Conservation (phyloP, 345 rosid genomes). For the Salix viminalis region DNA sequence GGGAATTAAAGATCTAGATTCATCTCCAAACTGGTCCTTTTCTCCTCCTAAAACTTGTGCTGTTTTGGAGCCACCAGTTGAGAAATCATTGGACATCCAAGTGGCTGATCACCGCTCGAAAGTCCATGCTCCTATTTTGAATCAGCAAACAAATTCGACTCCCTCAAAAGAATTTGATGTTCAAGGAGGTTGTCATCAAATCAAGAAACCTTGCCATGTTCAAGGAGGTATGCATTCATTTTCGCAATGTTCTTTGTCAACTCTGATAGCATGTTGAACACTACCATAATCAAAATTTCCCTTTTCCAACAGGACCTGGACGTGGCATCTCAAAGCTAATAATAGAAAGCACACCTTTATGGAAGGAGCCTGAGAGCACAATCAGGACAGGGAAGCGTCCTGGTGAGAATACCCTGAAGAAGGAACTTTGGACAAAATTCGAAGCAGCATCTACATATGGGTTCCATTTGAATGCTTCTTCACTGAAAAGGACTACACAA, state of each 20-base stretch:
- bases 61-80: conserved; percentile 58
- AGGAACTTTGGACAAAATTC: conserved; percentile 88
- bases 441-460: conserved; percentile 65
- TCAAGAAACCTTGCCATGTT: conserved; percentile 8
- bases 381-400: conserved; percentile 52
- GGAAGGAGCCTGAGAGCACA: conserved; percentile 50
- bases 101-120: conserved; percentile 19
- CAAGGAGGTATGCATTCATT: conserved; percentile 12
- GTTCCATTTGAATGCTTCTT: conserved; percentile 24
- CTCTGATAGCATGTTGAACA: neutral
- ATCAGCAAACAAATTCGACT: conserved; percentile 12
- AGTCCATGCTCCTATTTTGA: conserved; percentile 9
- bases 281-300: neutral
- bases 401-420: conserved; percentile 87
- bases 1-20: conserved; percentile 41
- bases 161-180: conserved; percentile 11
- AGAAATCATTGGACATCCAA: conserved; percentile 23
- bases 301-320: conserved; percentile 26
- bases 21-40: conserved; percentile 74
- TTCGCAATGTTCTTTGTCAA: neutral
- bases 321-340: conserved; percentile 19
- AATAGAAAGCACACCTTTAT: conserved; percentile 58
- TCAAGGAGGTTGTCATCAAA: conserved; percentile 14
- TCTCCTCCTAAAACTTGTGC: conserved; percentile 90
- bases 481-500: conserved; percentile 25